Conservation (phyloP, 352 stramenopile genomes). For the Phytophthora nicotianae region DNA sequence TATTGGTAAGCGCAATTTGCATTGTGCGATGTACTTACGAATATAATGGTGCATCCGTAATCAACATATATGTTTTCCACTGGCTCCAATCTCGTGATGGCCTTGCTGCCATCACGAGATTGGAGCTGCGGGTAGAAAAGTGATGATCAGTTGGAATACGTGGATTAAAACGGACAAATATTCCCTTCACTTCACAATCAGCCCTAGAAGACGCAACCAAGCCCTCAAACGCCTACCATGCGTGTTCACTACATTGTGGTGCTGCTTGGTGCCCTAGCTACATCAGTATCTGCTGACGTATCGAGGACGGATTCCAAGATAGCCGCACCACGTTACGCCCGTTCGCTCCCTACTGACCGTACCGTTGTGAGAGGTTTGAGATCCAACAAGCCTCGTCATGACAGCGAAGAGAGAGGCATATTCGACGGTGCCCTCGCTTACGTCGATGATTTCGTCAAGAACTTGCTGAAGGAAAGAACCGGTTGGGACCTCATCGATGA, state of each 20-base stretch:
- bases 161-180: too few relatives aligned
- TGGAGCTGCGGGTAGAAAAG: too few relatives aligned
- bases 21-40: too few relatives aligned
- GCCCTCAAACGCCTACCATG: not conserved
- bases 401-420: not conserved
- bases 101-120: too few relatives aligned
- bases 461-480: not conserved
- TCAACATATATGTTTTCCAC: too few relatives aligned
- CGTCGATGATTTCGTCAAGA: not conserved
- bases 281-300: not conserved
- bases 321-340: not conserved
- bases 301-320: not conserved
- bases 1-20: too few relatives aligned
- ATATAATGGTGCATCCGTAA: too few relatives aligned
- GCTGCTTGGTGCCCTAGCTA: not conserved
- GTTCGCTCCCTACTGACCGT: not conserved
- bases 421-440: not conserved
- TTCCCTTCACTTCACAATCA: too few relatives aligned
- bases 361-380: not conserved
- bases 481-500: not conserved
- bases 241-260: slow-evolving; percentile 1
- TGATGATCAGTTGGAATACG: too few relatives aligned
- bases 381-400: not conserved
- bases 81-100: too few relatives aligned
- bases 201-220: too few relatives aligned